Base-by-base conservation (phyloP, 2,329 filamentous ascomycete species). In the Zymoseptoria tritici region DNA sequence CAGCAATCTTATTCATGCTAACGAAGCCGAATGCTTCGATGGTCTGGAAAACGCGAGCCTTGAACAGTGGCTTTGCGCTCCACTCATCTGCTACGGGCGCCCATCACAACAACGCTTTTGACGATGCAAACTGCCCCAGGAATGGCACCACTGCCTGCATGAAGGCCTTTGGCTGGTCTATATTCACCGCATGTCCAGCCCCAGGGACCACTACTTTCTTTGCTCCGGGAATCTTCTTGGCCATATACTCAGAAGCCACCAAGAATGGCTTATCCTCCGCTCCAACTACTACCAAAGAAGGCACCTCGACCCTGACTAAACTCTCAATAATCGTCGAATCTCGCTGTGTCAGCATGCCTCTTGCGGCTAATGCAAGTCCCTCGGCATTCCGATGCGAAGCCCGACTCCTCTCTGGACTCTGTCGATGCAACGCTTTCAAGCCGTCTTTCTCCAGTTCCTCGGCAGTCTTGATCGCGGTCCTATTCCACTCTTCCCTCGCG, bases 171-270 rank as follows among this genome's bases (percentile, higher is more conserved):
- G 66, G 68, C 53, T 70, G 62, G 46, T 70, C 68, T 29, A 70
- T 62, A 51, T 70, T 70, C 4, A 60, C 64, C 31, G 68, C 68
- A 62, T 70, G 68, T 13, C 68, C 68, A 22, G 68, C 68, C 16
- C 64, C 54, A 7, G 64, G 62, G 8, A 69, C 64, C 36, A 68
- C 64, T 9, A 67, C 61, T 51, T 68, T 68, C 54, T 62, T 60
- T 16, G 64, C 62, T 6, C 57, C 59, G 4, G 68, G 67, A 13
- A 70, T 70, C 59, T 65, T 69, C 67, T 66, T 68, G 49, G 57
- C 61, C 68, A 71, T 70, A 53, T 70, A 71, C 49, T 68, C 67
- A 19, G 65, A 61, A 19, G 66, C 66, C 16, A 61, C 62, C 31
- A 70, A 57, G 52, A 70, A 71, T 2, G 63, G 67, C 57, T 59